Conservation (phyloP, 2,329 filamentous ascomycete genomes). For the Ampelomyces quisqualis region DNA sequence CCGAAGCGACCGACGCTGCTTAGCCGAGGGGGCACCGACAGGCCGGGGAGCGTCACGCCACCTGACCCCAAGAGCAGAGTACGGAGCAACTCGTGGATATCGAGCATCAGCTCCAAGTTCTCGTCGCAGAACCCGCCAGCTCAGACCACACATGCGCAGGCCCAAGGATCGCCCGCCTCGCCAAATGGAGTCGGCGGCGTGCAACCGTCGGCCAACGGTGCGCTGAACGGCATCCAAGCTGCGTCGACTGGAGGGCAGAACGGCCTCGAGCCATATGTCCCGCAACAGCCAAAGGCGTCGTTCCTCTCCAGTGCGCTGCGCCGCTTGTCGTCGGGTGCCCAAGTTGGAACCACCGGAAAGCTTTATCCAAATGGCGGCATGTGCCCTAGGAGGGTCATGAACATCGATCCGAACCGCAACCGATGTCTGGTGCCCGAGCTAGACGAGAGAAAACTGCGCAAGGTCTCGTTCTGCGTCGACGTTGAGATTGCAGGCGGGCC, state of each 20-base stretch:
- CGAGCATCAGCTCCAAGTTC: constrained; percentile 90
- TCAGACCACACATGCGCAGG: constrained; percentile 36
- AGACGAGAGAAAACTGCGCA: constrained; percentile 74
- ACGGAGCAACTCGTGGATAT: constrained; percentile 84
- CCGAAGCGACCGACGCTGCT: constrained; percentile 47
- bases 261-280: constrained; percentile 62
- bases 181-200: constrained; percentile 52
- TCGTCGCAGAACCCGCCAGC: constrained; percentile 56
- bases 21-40: constrained; percentile 45
- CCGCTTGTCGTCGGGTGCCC: constrained; percentile 67
- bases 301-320: constrained; percentile 81
- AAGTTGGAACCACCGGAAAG: constrained; percentile 51
- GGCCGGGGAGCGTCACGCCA: constrained; percentile 29
- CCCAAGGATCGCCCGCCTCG: constrained; percentile 39
- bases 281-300: constrained; percentile 72
- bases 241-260: constrained; percentile 30
- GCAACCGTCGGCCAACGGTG: constrained; percentile 50
- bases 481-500: constrained; percentile 93
- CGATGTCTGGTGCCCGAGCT: constrained; percentile 78
- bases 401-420: constrained; percentile 77
- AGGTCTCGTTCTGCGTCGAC: constrained; percentile 94
- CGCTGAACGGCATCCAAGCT: constrained; percentile 44
- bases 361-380: constrained; percentile 64
- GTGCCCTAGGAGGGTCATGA: constrained; percentile 79
- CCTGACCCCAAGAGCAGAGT: constrained; percentile 31